Base-by-base conservation (phyloP, 1,139 yeast species). In the Geotrichum klebahnii region DNA sequence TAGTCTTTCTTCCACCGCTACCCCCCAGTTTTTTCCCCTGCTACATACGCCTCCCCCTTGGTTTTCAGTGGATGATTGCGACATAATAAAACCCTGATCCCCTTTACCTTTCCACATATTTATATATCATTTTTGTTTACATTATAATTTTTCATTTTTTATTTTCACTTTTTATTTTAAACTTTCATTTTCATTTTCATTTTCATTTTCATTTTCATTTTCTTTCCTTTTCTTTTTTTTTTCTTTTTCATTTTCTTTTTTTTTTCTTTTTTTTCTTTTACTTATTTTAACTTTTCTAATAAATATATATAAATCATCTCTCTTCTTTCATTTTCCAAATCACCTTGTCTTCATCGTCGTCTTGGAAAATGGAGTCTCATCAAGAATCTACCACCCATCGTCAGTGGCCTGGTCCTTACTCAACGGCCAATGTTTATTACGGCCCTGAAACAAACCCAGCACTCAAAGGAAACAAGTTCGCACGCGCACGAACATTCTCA, bases 381-480 rank as follows among this genome's bases (percentile, higher is more conserved):
- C 5, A 26, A 26, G 10, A 26, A 14, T 23, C 32, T 12, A n/a
- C 42, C 16, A 38, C 42, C 16, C n/a, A n/a, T n/a, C 12, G 19
- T n/a, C 23, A 14, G 26, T 40, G 44, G 44, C 36, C 47, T 4
- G 84, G 81, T 62, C 94, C 94, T 0, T 82, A 73, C 57, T 83
- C 83, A 16, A 69, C 71, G 14, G 78, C 94, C 0, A 92, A 84
- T 52, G 72, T 76, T 28, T 86, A 86, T 63, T 85, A 85, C 64
- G 87, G 89, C 3, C 81, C 84, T 1, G 68, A 67, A 17, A 79
- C 81, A 2, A 80, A 80, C 58, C 82, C 84, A 2, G 65, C 77
- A n/a, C 63, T 66, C 12, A 68, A 64, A 50, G 53, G 57, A 19
- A 22, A 48, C 42, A 52, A 53, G 22, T 51, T 59, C n/a, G 55